These are phyloP conservation scores for Paramecium caudatum DNA, from an alignment of 73 alveolate genomes.

Conservation along the genomic window DNA sequence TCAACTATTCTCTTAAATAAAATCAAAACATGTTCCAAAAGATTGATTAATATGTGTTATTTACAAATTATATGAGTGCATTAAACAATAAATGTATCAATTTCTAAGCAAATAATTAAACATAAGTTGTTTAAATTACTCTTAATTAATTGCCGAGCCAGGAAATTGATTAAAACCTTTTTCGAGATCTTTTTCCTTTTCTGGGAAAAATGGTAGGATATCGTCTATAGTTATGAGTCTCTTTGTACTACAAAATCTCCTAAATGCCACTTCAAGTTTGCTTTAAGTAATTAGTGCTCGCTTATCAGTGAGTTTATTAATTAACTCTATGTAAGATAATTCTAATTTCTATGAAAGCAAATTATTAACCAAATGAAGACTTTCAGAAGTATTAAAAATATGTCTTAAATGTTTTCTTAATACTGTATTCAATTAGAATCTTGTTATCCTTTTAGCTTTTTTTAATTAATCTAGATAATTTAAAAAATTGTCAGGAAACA, in stretches of 20 bases:
- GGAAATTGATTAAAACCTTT: not conserved
- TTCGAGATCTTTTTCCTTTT: not conserved
- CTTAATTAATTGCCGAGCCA: too few species aligned
- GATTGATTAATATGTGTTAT: not conserved
- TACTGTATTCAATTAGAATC: conserved; percentile 3
- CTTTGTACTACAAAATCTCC: not conserved
- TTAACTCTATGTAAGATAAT: not conserved
- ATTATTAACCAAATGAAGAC: not conserved
- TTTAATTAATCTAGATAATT: conserved; percentile 7
- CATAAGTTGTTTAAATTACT: too few species aligned
- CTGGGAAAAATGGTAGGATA: not conserved
- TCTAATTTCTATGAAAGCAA: not conserved
- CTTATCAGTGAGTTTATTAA: not conserved
- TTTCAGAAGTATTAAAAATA: not conserved
- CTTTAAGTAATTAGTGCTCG: not conserved
- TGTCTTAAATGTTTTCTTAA: not conserved
- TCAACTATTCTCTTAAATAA: not conserved
- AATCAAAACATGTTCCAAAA: conserved; percentile 1
- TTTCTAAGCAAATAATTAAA: too few species aligned
- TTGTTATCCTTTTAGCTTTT: not conserved
- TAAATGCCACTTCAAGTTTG: not conserved
- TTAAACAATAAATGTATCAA: too few species aligned
- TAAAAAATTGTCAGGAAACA: not conserved
- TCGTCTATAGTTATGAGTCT: not conserved
- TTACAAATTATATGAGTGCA: too few species aligned